Evolutionary conservation across 1,284 basidiomycete species (phyloP), one percentile per base, ranked within the genome.

Genomic region (Microbotryomycetes sp.): DNA sequence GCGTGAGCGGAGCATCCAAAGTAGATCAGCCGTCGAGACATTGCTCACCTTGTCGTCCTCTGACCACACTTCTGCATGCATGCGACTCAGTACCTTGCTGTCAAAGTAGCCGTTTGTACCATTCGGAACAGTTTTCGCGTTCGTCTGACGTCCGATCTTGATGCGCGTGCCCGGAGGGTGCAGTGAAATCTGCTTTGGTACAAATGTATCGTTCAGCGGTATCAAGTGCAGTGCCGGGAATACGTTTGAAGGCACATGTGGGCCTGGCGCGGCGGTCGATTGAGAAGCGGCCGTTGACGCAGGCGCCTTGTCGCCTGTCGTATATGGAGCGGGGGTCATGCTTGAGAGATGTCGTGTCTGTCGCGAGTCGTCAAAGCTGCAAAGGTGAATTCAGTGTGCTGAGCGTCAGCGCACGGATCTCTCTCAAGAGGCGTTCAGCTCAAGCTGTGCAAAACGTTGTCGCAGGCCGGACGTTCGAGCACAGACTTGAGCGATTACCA

Each of bases 61-160:
- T 77, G 90, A 88, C 94, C 94, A 99, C 11, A 99, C 89, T 78
- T 99, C 93, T 24, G 94, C 96, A 75, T 98, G 96, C 78, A 91
- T 89, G 64, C 94, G 80, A 70, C 88, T 91, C 65, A 99, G 82
- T 1, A 97, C 94, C 76, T 99, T 97, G 56, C 87, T 89, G 79
- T 98, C 94, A 74, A 98, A 97, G 78, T 88, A 98, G 18, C 92
- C 94, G 73, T 98, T 98, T 71, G 88, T 81, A 72, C 96, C 91
- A 18, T 88, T 89, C 6, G 96, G 96, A 28, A 90, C 85, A 0
- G 92, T 97, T 81, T 97, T 97, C 65, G 87, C 87, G 75, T 94
- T 97, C 26, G 93, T 98, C 78, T 99, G 94, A 59, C 93, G 81
- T n/a, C 96, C 94, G 73, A 98, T 94, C 82, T 97, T 97, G 72